Evolutionary conservation across 106 monocot species (phyloP).

Genomic region (Apostasia ramifera): DNA sequence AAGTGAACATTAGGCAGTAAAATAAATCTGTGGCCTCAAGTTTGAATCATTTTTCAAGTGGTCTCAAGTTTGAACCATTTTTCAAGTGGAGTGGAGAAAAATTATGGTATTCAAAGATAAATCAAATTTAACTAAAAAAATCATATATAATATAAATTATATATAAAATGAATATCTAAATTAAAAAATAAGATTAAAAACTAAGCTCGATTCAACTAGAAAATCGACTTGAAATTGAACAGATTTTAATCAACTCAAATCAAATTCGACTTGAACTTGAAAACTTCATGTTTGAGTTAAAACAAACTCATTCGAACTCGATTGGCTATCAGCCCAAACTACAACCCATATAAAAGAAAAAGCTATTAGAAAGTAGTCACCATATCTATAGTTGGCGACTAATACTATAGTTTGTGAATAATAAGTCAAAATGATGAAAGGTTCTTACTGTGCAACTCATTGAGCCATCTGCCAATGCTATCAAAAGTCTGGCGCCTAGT

Average conservation of each 20-base stretch:
- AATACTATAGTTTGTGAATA: neutral
- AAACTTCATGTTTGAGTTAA: too few relatives aligned
- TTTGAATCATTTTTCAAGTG: neutral
- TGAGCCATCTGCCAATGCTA: conserved; percentile 7
- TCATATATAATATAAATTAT: too few relatives aligned
- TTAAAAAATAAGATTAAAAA: too few relatives aligned
- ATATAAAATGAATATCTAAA: too few relatives aligned
- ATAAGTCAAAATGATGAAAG: neutral
- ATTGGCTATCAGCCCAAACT: too few relatives aligned
- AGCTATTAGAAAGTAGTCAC: neutral
- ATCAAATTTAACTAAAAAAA: too few relatives aligned
- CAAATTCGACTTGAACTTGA: too few relatives aligned
- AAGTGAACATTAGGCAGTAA: neutral
- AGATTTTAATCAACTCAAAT: too few relatives aligned
- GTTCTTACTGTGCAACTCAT: conserved; percentile 12
- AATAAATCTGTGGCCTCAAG: neutral
- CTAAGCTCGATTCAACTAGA: too few relatives aligned
- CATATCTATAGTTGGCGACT: neutral
- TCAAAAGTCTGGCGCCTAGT: conserved; percentile 12
- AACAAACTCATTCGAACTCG: too few relatives aligned
- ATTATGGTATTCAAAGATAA: neutral
- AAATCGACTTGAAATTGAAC: too few relatives aligned
- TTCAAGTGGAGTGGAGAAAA: neutral
- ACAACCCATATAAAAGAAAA: too few relatives aligned
- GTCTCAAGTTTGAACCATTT: neutral